Evolutionary conservation across 345 rosid genomes (phyloP), one percentile per base, ranked within the genome.

Genomic region (Mangifera indica): DNA sequence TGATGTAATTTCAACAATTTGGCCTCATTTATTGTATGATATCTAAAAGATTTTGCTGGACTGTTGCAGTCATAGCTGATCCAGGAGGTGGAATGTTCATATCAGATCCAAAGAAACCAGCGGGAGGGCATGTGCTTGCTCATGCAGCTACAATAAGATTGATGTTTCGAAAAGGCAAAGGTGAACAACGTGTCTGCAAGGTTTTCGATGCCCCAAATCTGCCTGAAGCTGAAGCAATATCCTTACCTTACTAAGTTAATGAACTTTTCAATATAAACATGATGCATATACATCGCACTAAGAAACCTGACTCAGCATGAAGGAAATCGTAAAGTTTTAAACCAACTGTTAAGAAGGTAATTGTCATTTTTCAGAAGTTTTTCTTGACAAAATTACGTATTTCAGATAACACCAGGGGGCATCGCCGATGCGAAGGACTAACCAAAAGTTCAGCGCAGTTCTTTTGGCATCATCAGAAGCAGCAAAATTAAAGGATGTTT

Each of bases 181-280:
- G 97, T 13, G 97, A 93, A 70, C 91, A 29, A 29, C 32, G 32
- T 3, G 32, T 29, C 32, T 29, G 32, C 32, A 91, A 91, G 85
- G 90, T 93, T 83, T 94, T 86, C n/a, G 94, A 92, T 74, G 97
- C 97, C 59, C 97, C 97, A 37, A 91, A 91, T 74, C 87, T 93
- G 7, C 93, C 96, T 2, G 95, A 90, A 82, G 88, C 90, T 37
- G 97, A 94, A 90, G 97, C 97, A 66, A 94, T 92, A 94, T 94
- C 98, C 97, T 91, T 17, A 0, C n/a, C n/a, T 32, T 4, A 9
- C 10, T 29, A 29, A 29, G 2, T 29, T 17, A 4, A 32, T 61
- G 32, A 29, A 7, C 10, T 37, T 7, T 67, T 62, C 57, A 24
- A 42, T 53, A 2, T 65, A 5, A 9, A 37, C 9, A 1, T 3